Conservation (phyloP, 495 filamentous ascomycete genomes). For the Aspergillus carlsbadensis region DNA sequence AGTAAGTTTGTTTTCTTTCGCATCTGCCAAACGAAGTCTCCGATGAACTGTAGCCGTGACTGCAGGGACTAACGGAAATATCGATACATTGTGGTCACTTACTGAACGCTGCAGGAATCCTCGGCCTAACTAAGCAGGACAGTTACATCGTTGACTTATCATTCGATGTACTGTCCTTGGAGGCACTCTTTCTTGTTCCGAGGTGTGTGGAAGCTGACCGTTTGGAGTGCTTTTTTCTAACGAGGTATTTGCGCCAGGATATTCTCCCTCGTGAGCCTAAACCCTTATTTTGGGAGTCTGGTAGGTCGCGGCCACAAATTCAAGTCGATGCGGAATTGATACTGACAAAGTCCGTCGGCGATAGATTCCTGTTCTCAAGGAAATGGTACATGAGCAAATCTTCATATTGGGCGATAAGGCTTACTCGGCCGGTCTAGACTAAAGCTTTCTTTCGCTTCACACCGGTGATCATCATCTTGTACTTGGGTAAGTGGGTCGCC, state of each 20-base stretch:
- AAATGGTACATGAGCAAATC: slow-evolving; percentile 59
- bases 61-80: slow-evolving; percentile 10
- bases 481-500: slow-evolving; percentile 52
- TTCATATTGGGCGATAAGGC: slow-evolving; percentile 24
- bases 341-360: slow-evolving; percentile 26
- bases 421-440: slow-evolving; percentile 48
- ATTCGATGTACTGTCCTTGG: slow-evolving; percentile 85
- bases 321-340: background rate
- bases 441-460: slow-evolving; percentile 92
- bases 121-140: slow-evolving; percentile 67
- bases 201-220: slow-evolving; percentile 39
- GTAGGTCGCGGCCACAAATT: slow-evolving; percentile 37
- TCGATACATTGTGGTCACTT: slow-evolving; percentile 9
- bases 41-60: too few relatives aligned
- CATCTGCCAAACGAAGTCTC: too few relatives aligned
- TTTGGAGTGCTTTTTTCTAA: background rate
- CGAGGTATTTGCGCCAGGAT: slow-evolving; percentile 47
- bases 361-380: slow-evolving; percentile 80
- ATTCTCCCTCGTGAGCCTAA: slow-evolving; percentile 83
- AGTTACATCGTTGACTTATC: slow-evolving; percentile 66
- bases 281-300: slow-evolving; percentile 85
- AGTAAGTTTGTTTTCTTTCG: slow-evolving; percentile 52
- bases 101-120: slow-evolving; percentile 51
- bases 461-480: slow-evolving; percentile 80
- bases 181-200: slow-evolving; percentile 88